Conservation (phyloP, 139 green algal genomes). For the Spirogloea muscicola region DNA sequence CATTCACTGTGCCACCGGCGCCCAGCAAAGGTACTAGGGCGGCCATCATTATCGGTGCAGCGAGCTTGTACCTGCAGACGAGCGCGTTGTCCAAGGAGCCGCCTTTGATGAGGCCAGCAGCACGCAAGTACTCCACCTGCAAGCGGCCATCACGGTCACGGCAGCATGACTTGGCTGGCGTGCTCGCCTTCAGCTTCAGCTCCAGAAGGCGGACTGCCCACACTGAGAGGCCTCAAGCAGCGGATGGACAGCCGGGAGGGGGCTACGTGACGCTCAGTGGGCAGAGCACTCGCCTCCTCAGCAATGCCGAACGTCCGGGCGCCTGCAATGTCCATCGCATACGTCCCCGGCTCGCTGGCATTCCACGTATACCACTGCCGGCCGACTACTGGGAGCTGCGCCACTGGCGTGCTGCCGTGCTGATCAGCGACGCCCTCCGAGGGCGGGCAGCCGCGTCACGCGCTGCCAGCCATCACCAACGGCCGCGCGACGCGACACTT, state of each 20-base stretch:
- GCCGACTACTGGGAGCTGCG: constrained; percentile 68
- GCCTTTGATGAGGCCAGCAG: constrained; percentile 55
- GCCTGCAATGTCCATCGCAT: constrained; percentile 54
- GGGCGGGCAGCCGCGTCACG: too few relatives aligned
- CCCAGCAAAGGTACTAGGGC: constrained; percentile 2
- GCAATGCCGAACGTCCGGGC: constrained; percentile 61
- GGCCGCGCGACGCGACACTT: too few relatives aligned
- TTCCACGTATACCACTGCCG: constrained; percentile 81
- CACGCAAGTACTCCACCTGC: constrained; percentile 43
- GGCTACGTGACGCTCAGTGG: too few relatives aligned
- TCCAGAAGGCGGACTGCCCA: too few relatives aligned
- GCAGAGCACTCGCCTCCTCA: constrained; percentile 45
- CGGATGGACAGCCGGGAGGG: too few relatives aligned
- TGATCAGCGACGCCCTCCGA: too few relatives aligned
- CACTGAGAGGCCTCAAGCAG: too few relatives aligned
- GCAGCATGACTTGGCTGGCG: too few relatives aligned
- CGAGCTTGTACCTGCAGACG: constrained; percentile 53
- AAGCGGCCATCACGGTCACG: too few relatives aligned
- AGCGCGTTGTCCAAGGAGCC: constrained; percentile 57
- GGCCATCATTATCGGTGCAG: constrained; percentile 35
- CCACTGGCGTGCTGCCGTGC: too few relatives aligned
- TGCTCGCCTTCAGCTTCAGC: too few relatives aligned
- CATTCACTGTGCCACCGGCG: constrained; percentile 12
- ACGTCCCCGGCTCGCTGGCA: constrained; percentile 50
- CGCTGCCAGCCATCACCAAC: too few relatives aligned